Percentiles rank a stretch among this genome's conserved stretches.
These are phyloP conservation scores for Whalleya microplaca DNA, from an alignment of 2,329 filamentous ascomycete genomes.

Conservation along the genomic window DNA sequence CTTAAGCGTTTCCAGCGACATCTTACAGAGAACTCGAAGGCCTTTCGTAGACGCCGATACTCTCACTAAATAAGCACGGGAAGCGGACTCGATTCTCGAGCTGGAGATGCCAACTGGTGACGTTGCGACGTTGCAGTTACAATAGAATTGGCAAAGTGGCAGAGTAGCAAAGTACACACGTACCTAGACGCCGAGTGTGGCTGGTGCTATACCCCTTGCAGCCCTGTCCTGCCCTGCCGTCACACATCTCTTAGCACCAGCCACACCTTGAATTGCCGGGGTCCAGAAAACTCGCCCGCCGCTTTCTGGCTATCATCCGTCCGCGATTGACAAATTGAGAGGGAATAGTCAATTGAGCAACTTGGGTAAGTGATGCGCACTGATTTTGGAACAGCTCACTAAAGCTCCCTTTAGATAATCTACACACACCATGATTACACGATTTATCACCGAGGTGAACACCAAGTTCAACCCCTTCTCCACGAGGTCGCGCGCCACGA, in stretches of 20 bases:
- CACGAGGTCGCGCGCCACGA: constrained; percentile 75
- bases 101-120: neutral
- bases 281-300: constrained; percentile 26
- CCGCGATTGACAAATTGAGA: neutral
- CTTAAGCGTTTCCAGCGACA: constrained; percentile 65
- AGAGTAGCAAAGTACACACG: too few species aligned
- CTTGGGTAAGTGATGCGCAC: constrained; percentile 1
- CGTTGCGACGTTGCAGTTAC: neutral
- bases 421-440: constrained; percentile 71
- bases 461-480: constrained; percentile 94
- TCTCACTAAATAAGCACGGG: neutral
- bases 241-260: neutral
- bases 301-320: constrained; percentile 1
- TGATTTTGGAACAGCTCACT: neutral
- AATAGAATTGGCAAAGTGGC: neutral
- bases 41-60: neutral
- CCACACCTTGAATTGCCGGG: neutral
- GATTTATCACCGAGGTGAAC: constrained; percentile 84
- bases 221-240: too few species aligned
- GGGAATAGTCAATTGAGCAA: constrained; percentile 2
- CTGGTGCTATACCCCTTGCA: too few species aligned
- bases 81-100: neutral
- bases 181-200: too few species aligned
- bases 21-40: constrained; percentile 26
- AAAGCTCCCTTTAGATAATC: constrained; percentile 1